Evolutionary conservation across 306 rosid species (phyloP), one percentile per base, ranked within the genome.

Genomic region (Sechiopsis laciniata): DNA sequence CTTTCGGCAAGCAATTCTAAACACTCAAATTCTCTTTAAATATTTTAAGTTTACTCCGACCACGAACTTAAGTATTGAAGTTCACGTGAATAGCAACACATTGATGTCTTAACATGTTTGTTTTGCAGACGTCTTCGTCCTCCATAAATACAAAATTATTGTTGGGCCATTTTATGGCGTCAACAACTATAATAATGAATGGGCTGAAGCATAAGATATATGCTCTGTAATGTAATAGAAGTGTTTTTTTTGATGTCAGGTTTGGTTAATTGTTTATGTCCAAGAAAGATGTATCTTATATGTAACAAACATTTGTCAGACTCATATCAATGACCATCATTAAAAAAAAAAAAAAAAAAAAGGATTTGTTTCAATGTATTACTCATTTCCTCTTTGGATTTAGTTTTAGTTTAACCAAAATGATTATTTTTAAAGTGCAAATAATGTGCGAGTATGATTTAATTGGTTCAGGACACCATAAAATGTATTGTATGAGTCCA

Each of bases 371-470:
- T 64, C 48, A 35, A 15, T 22, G 40, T 0, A 13, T 32, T 32
- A 32, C 5, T 32, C 37, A 32, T 32, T 59, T 37, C 51, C 70
- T 63, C 7, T 63, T 32, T 32, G 24, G 11, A 3, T 64, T 37
- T 64, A 40, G 71, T 53, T 21, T 37, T 37, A 64, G 51, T 64
- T n/a, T 64, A 40, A 40, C 22, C 26, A 64, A 64, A 64, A 16
- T 40, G 71, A 37, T 64, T 17, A 4, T 62, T 16, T 62, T 62
- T 9, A 16, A 16, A 7, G 11, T 26, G 42, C 7, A 59, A 58
- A 21, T 57, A 57, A 57, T 57, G 26, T 26, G 29, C 29, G 2
- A 1, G 4, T 26, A 26, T 60, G 7, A 7, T 60, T 13, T 5
- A 14, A 13, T 13, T 29, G 22, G 48, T 22, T 32, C 48, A 60